A percentile compares a stretch with the other conserved stretches of the same genome.
These are phyloP conservation scores for Debaryomycetaceae sp. DNA, from an alignment of 1,139 yeast genomes.

Conservation along the genomic window DNA sequence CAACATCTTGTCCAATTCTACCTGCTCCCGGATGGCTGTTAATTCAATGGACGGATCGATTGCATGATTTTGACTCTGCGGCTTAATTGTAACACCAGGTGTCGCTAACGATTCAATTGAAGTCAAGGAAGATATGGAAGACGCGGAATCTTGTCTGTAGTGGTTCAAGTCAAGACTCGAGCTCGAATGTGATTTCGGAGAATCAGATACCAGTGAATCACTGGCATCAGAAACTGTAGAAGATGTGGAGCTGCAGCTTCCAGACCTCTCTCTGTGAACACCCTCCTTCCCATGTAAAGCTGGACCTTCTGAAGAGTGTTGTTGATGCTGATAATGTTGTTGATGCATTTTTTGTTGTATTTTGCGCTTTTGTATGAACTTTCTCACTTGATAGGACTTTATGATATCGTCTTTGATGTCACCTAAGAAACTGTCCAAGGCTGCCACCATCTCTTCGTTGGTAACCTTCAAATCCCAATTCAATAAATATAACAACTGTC, in stretches of 20 bases:
- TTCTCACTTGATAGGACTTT: constrained; percentile 36
- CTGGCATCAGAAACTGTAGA: constrained; percentile 3
- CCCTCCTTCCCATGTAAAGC: constrained; percentile 2
- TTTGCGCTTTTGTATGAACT: constrained; percentile 26
- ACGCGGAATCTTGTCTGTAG: constrained; percentile 28
- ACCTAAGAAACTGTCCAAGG: constrained; percentile 51
- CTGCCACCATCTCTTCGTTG: constrained; percentile 49
- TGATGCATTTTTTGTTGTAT: constrained; percentile 12
- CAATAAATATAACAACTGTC: constrained; percentile 63
- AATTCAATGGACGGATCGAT: constrained; percentile 42
- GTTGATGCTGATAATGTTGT: constrained; percentile 6
- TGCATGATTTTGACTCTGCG: constrained; percentile 5
- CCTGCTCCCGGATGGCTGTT: constrained; percentile 41
- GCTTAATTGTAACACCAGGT: background rate
- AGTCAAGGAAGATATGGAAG: constrained; percentile 21
- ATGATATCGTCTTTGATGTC: constrained; percentile 61
- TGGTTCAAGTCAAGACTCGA: constrained; percentile 12
- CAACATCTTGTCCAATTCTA: constrained; percentile 35
- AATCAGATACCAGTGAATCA: background rate
- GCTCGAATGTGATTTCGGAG: constrained; percentile 5
- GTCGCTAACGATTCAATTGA: constrained; percentile 11
- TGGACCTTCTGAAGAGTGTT: constrained; percentile 2
- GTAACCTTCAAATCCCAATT: constrained; percentile 67
- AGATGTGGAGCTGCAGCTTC: constrained; percentile 4
- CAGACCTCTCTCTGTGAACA: background rate